These are phyloP conservation scores for Chamaecyparis obtusa DNA, from an alignment of 75 land plant species.

Conservation along the genomic window DNA sequence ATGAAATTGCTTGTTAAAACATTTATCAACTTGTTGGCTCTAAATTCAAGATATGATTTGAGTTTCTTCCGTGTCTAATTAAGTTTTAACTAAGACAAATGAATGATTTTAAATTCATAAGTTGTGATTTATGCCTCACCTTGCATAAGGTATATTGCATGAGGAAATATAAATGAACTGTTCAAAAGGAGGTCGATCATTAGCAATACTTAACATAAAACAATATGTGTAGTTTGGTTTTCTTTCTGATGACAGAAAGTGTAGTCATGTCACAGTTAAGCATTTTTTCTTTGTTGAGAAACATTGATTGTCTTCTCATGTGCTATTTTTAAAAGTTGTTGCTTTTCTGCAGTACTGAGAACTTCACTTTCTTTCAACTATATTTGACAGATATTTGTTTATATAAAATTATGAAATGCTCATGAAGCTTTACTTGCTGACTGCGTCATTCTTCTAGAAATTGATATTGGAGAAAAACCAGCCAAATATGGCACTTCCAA, in stretches of 20 bases:
- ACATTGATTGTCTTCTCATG: not conserved
- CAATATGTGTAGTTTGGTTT: not conserved
- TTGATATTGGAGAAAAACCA: not conserved
- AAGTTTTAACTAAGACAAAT: no score
- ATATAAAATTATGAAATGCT: not conserved
- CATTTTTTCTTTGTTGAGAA: no score
- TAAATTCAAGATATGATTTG: not conserved
- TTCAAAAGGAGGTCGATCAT: not conserved
- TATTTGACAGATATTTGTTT: not conserved
- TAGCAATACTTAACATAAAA: not conserved
- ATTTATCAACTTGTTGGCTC: not conserved
- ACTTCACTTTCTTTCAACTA: not conserved
- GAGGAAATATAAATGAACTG: not conserved
- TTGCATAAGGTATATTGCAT: not conserved
- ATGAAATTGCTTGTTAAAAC: not conserved
- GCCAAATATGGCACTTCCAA: not conserved
- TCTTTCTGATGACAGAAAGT: not conserved
- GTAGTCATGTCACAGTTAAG: no score
- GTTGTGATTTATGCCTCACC: not conserved
- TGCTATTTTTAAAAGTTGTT: not conserved
- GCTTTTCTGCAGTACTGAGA: not conserved
- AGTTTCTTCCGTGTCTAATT: not conserved
- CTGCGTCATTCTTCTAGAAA: not conserved
- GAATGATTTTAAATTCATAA: not conserved
- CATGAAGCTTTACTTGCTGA: not conserved